phyloP scores from a whole-genome alignment of 345 rosid genomes.

The Euclidium syriacum region DNA sequence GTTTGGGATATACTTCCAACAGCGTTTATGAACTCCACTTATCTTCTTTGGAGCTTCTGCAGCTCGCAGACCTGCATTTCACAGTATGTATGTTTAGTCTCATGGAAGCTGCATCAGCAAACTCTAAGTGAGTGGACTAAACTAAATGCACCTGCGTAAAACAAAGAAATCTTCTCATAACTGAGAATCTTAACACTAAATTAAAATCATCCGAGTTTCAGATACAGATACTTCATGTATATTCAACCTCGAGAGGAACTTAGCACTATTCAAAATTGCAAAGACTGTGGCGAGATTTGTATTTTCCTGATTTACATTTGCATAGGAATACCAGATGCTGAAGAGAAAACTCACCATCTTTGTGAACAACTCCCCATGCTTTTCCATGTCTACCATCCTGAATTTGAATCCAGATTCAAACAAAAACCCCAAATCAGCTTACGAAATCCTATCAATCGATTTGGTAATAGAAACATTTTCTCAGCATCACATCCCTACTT shows the following conservation, averaged over 20 bases:
- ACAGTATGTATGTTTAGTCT: not conserved
- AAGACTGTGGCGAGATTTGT: not conserved
- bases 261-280: not conserved
- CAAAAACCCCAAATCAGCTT: constrained; percentile 17
- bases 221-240: not conserved
- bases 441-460: not conserved
- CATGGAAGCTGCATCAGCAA: constrained; percentile 1
- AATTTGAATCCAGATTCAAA: constrained; percentile 26
- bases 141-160: not conserved
- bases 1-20: constrained; percentile 83
- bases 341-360: constrained; percentile 59
- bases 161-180: not conserved
- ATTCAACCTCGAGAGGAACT: not conserved
- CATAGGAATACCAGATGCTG: not conserved
- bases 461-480: not conserved
- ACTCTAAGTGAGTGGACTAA: not conserved
- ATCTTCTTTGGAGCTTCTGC: constrained; percentile 83
- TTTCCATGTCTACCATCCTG: constrained; percentile 96
- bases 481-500: not conserved
- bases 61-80: constrained; percentile 52
- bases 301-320: not conserved
- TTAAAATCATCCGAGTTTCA: not conserved
- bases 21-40: constrained; percentile 84
- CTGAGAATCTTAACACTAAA: not conserved
- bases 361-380: constrained; percentile 94